These are phyloP conservation scores for Gaeumannomyces sp. DNA, from an alignment of 2,329 filamentous ascomycete genomes.

Conservation along the genomic window DNA sequence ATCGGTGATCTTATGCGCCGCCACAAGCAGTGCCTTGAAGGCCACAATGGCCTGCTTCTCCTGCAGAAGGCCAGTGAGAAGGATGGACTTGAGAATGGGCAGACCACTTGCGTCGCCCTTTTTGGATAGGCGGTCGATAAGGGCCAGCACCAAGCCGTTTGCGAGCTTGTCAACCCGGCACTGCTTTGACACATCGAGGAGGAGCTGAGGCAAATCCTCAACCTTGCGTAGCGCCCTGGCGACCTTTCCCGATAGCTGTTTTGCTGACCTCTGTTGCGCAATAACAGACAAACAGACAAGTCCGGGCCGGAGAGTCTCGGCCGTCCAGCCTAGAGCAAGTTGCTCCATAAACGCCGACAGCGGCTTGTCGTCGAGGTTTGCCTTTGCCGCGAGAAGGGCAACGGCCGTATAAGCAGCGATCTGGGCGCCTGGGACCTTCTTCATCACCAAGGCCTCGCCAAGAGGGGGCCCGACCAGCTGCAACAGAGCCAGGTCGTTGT, in stretches of 20 bases:
- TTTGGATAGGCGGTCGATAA: slow-evolving; percentile 56
- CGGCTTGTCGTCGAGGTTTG: slow-evolving; percentile 68
- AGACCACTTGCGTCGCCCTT: slow-evolving; percentile 53
- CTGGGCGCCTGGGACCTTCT: slow-evolving; percentile 70
- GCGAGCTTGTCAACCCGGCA: slow-evolving; percentile 66
- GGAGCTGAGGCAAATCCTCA: slow-evolving; percentile 49
- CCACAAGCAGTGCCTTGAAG: slow-evolving; percentile 58
- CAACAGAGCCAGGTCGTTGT: slow-evolving; percentile 75
- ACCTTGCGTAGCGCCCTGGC: slow-evolving; percentile 63
- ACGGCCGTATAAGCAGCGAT: slow-evolving; percentile 89
- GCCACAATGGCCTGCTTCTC: slow-evolving; percentile 58
- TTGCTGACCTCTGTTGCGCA: slow-evolving; percentile 69
- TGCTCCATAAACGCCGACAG: slow-evolving; percentile 89
- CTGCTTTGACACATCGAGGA: slow-evolving; percentile 57
- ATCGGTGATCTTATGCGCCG: slow-evolving; percentile 52
- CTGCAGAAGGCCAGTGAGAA: slow-evolving; percentile 54
- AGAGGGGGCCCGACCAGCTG: slow-evolving; percentile 61
- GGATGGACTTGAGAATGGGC: slow-evolving; percentile 52
- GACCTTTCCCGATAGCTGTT: slow-evolving; percentile 63
- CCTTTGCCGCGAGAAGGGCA: slow-evolving; percentile 78
- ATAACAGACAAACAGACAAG: slow-evolving; percentile 76
- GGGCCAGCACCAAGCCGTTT: slow-evolving; percentile 62
- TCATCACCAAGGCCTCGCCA: slow-evolving; percentile 70
- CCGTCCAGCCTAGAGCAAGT: slow-evolving; percentile 69
- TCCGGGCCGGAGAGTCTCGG: slow-evolving; percentile 65